A percentile compares a stretch with the other conserved stretches of the same genome.
Conservation (phyloP, 371 early-diverging fungal genomes). For the Apophysomyces ossiformis region DNA sequence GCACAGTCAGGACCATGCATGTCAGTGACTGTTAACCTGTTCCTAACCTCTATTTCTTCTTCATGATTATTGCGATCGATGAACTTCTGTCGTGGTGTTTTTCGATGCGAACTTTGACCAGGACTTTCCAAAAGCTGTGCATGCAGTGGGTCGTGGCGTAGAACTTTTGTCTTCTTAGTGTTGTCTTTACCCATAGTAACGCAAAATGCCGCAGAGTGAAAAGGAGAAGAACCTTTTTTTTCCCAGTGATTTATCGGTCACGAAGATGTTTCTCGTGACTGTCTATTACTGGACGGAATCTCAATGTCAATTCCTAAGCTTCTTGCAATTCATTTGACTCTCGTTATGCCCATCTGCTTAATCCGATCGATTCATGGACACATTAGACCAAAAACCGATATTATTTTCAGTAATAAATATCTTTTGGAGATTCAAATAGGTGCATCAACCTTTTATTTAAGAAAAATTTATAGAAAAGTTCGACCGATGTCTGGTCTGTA, state of each 20-base stretch:
- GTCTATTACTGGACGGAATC: no score
- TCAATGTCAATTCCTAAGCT: no score
- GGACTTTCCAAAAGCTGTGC: conserved; percentile 70
- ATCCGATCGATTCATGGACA: no score
- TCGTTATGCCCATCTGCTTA: no score
- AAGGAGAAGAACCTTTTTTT: conserved; percentile 3
- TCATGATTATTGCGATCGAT: conserved; percentile 61
- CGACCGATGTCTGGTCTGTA: neutral
- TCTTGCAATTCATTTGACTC: no score
- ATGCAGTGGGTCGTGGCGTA: conserved; percentile 82
- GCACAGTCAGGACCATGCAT: conserved; percentile 9
- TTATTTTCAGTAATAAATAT: no score
- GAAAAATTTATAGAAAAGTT: no score
- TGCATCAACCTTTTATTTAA: no score
- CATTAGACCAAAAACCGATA: no score
- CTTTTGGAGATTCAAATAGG: no score
- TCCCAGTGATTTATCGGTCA: neutral
- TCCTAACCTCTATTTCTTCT: conserved; percentile 45
- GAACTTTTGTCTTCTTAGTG: conserved; percentile 27
- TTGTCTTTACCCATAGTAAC: conserved; percentile 45
- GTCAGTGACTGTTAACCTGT: neutral
- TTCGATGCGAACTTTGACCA: conserved; percentile 44
- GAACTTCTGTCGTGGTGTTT: conserved; percentile 66
- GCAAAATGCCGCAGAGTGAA: neutral
- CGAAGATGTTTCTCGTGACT: neutral